phyloP scores from a whole-genome alignment of 179 eudicot species.

The Heliamphora pulchella region DNA sequence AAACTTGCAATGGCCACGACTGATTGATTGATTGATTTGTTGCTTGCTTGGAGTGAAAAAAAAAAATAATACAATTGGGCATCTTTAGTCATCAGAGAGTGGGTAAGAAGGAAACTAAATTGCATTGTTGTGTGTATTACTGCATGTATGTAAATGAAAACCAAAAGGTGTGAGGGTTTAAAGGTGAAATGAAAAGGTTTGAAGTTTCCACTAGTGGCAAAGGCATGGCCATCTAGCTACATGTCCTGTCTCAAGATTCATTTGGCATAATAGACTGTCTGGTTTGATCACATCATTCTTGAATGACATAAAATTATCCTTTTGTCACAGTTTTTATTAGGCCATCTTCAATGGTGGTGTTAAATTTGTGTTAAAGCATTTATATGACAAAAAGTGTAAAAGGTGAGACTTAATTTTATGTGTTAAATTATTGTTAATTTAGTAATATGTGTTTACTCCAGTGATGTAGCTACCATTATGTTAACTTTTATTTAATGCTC shows the following conservation, averaged over 20 bases:
- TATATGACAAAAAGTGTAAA: too few species aligned
- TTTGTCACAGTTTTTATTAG: too few species aligned
- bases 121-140: background rate
- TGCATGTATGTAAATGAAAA: background rate
- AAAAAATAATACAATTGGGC: too few species aligned
- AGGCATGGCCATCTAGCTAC: background rate
- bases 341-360: too few species aligned
- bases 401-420: too few species aligned
- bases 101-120: background rate
- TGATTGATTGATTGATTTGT: slow-evolving; percentile 3
- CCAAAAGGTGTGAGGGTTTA: background rate
- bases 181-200: background rate
- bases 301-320: background rate
- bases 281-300: background rate
- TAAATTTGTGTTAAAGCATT: too few species aligned
- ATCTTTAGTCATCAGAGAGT: background rate
- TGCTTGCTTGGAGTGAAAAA: slow-evolving; percentile 17
- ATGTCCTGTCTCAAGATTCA: background rate
- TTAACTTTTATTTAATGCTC: too few species aligned
- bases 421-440: too few species aligned
- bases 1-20: slow-evolving; percentile 2
- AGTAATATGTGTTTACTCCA: too few species aligned
- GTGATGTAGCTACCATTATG: too few species aligned
- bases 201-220: background rate
- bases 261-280: background rate